Base-by-base conservation (phyloP, 31 red algal genomes). In the Endocladia muricata region DNA sequence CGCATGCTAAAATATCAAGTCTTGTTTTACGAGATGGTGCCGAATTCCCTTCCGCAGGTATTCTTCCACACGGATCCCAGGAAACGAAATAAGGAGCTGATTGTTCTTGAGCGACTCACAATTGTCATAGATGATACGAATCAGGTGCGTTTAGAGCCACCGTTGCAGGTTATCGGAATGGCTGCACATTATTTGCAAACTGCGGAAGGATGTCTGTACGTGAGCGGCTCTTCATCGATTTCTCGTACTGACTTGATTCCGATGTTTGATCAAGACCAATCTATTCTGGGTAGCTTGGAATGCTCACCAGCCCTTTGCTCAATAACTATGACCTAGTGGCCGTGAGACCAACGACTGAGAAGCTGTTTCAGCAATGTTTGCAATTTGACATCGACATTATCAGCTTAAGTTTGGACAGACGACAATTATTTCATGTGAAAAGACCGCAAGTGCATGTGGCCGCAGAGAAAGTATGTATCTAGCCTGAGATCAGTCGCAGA, bases 351-450 rank as follows among this genome's bases (percentile, higher is more conserved):
- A 61, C 84, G 0, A 76, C 75, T 21, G 89, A 92, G 55, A 97
- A 97, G 72, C 32, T 97, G 28, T 42, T 97, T 34, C 88, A 92
- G 55, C 94, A 97, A 82, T 81, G 70, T 30, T 43, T 93, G 63
- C 80, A 85, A 43, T 84, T 93, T 81, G 94, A 97, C 41, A 81
- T 94, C 70, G 92, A 94, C 44, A 85, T 94, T 23, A 55, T 94
- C n/a, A 75, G 70, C 36, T 33, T 89, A 37, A 51, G 54, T 1
- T 34, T 88, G 36, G 76, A 84, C 33, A 35, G 33, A 28, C 67
- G 65, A 22, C 61, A 67, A 44, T 62, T 55, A 0, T 85, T 81
- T 63, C 68, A 77, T 30, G 56, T 94, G 39, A 89, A 89, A 44
- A 39, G 83, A 21, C 85, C 92, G 2, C 92, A 94, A 25, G 37